A percentile compares a stretch with the other conserved stretches of the same genome.
phyloP scores from a whole-genome alignment of 805 yeast genomes.

The Jamesozyma lodderae region DNA sequence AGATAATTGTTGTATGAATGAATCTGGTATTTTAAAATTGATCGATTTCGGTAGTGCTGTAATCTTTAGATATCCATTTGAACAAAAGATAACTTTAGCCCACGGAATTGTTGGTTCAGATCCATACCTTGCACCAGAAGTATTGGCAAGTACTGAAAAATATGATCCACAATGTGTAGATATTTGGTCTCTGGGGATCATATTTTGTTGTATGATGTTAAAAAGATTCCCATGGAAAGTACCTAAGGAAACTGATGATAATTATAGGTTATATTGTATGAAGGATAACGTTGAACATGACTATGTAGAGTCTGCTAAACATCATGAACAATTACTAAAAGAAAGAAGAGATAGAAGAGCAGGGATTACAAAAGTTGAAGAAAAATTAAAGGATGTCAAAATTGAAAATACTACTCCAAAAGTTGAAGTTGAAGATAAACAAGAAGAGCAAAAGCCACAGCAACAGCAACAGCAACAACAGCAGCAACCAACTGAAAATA shows the following conservation, averaged over 20 bases:
- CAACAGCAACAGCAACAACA: too few species aligned
- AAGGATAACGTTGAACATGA: constrained; percentile 71
- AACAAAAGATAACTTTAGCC: constrained; percentile 44
- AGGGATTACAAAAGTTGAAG: background rate
- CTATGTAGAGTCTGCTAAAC: constrained; percentile 57
- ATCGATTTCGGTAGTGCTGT: constrained; percentile 82
- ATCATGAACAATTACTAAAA: constrained; percentile 53
- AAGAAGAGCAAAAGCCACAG: too few species aligned
- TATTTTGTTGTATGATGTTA: constrained; percentile 77
- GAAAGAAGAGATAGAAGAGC: constrained; percentile 29
- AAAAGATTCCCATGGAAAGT: constrained; percentile 84
- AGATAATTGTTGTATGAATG: constrained; percentile 73
- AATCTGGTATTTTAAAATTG: constrained; percentile 62
- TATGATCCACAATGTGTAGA: constrained; percentile 75
- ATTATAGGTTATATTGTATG: constrained; percentile 54
- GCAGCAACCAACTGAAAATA: too few species aligned
- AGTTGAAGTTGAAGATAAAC: background rate
- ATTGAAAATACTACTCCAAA: background rate
- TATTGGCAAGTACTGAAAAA: constrained; percentile 36
- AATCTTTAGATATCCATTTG: constrained; percentile 69
- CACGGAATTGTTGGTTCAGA: constrained; percentile 80
- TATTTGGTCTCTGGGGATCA: constrained; percentile 77
- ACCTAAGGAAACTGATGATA: constrained; percentile 59
- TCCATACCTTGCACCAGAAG: constrained; percentile 82
- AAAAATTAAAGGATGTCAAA: background rate